phyloP scores from a whole-genome alignment of 2,329 filamentous ascomycete genomes.

The Stemphylium beticola region DNA sequence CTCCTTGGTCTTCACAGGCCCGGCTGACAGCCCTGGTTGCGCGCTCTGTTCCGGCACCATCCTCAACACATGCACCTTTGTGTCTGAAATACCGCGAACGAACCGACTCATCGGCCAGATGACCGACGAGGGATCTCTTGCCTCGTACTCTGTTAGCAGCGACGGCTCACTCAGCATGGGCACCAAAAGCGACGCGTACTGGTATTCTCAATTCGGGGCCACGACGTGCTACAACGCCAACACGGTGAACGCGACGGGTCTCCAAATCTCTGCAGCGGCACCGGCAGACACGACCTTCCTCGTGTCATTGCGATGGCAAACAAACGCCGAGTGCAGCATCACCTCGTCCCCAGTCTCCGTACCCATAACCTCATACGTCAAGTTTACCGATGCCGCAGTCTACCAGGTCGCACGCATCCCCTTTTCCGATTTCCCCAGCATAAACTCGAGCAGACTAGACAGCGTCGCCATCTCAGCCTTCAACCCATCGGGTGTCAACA shows the following conservation, averaged over 20 bases:
- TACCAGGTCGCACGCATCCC: conserved; percentile 13
- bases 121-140: conserved; percentile 10
- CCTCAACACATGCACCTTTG: conserved; percentile 10
- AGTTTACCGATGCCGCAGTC: not conserved
- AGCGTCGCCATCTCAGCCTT: conserved; percentile 6
- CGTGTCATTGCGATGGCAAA: conserved; percentile 11
- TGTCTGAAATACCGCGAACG: not conserved
- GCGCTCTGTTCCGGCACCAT: conserved; percentile 13
- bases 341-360: conserved; percentile 3
- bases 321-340: not conserved
- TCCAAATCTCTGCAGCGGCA: conserved; percentile 10
- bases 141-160: conserved; percentile 3
- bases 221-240: conserved; percentile 10
- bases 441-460: conserved; percentile 11
- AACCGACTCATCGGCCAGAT: conserved; percentile 5
- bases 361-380: conserved; percentile 5
- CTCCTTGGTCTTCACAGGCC: conserved; percentile 7
- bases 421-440: conserved; percentile 11
- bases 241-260: conserved; percentile 3
- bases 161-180: conserved; percentile 8
- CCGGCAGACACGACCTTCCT: conserved; percentile 6
- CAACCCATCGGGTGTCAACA: not conserved
- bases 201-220: conserved; percentile 8
- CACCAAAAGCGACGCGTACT: not conserved
- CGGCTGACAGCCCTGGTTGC: conserved; percentile 10